phyloP scores from a whole-genome alignment of 2,329 filamentous ascomycete genomes.

The Colletotrichum lindemuthianum region DNA sequence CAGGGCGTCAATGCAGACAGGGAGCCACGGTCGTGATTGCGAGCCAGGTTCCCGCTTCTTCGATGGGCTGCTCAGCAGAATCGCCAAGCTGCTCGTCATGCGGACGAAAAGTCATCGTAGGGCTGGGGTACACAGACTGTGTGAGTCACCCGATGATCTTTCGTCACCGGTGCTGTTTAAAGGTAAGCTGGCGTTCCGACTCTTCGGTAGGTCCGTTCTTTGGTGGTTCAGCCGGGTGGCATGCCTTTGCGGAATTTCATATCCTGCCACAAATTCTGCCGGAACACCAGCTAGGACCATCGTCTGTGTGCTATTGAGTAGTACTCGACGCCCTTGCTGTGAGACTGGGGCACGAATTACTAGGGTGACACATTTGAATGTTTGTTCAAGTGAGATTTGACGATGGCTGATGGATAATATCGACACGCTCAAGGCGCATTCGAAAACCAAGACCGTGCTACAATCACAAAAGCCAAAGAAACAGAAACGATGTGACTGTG shows the following conservation, averaged over 20 bases:
- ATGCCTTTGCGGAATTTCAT: constrained; percentile 2
- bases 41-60: background rate
- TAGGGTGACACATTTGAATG: too few relatives aligned
- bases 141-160: constrained; percentile 19
- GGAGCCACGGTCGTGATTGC: background rate
- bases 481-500: too few relatives aligned
- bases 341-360: too few relatives aligned
- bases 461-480: too few relatives aligned
- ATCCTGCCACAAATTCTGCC: too few relatives aligned
- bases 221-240: constrained; percentile 5
- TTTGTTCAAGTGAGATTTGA: too few relatives aligned
- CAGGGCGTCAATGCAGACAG: constrained; percentile 25
- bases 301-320: too few relatives aligned
- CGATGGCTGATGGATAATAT: too few relatives aligned
- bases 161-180: constrained; percentile 25
- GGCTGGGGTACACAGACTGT: constrained; percentile 1
- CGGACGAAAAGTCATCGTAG: constrained; percentile 13
- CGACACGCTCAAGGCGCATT: too few relatives aligned
- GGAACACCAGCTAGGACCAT: too few relatives aligned
- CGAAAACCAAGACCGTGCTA: too few relatives aligned
- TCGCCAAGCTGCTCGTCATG: constrained; percentile 14
- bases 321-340: too few relatives aligned
- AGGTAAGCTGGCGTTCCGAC: constrained; percentile 4
- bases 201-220: constrained; percentile 22
- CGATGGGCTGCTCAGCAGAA: background rate